Evolutionary conservation across 352 stramenopile species (phyloP), one percentile per base, ranked within the genome.

Genomic region (Aphanomyces invadans): DNA sequence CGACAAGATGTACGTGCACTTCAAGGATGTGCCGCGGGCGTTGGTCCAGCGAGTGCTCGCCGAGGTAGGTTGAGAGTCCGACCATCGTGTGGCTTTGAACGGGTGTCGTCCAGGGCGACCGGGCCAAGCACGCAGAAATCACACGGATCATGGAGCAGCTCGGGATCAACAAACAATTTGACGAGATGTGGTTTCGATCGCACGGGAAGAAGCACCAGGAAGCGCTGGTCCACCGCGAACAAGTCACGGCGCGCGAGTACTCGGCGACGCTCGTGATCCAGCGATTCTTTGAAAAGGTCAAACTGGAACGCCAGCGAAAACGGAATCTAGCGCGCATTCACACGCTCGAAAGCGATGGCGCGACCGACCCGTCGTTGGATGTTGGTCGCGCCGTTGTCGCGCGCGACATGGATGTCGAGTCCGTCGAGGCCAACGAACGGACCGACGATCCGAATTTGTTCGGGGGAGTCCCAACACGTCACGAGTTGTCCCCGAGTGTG

Each of bases 1-100:
- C 56, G 80, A 93, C 49, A 82, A 86, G 38, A 78, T 92, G 53
- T 76, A 74, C 32, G 76, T 97, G 2, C 75, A 95, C 46, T 96
- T 97, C 69, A 80, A 86, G 25, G 86, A 97, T 69, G 87, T 97
- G 17, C 74, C 60, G 9, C 60, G 60, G n/a, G 60, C 60, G 2
- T 44, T 67, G 32, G 60, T 67, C 11, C 48, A 48, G 32, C 60
- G 60, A 12, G 60, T 67, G 2, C 28, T 67, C 23, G 60, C 60
- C 23, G 55, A 51, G n/a, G 55, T 64, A 53, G 3, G 32, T 28
- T n/a, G 21, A 28, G 11, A 15, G 19, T 29, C 19, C 49, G 23
- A 15, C 29, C 29, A 39, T 10, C 25, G 28, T 15, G 46, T 12
- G 9, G 9, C 11, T 54, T 54, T 1, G 10, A 28, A 28, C 15